Conservation (phyloP, 768 basidiomycete species). For the Coprinellus micaceus region DNA sequence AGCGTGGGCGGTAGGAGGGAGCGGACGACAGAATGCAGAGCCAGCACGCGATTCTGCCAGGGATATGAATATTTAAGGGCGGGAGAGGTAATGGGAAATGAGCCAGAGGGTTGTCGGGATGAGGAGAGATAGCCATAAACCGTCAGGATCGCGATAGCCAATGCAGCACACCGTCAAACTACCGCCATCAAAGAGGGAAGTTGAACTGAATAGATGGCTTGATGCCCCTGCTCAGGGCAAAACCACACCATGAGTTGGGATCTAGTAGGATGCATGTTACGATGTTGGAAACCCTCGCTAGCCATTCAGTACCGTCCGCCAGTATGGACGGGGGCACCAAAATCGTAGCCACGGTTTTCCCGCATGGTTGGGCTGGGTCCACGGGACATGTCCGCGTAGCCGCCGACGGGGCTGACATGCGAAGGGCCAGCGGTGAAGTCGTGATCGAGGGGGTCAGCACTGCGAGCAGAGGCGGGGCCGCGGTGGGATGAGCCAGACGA, state of each 20-base stretch:
- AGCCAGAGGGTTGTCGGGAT: too few species aligned
- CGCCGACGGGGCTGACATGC: slow-evolving; percentile 63
- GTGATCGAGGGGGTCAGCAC: slow-evolving; percentile 52
- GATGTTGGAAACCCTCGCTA: not conserved
- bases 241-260: not conserved
- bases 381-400: slow-evolving; percentile 79
- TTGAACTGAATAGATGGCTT: too few species aligned
- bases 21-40: not conserved
- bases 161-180: not conserved
- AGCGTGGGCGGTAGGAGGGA: not conserved
- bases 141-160: not conserved
- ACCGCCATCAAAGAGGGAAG: too few species aligned
- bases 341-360: slow-evolving; percentile 4
- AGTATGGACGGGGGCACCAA: not conserved
- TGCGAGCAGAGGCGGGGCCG: slow-evolving; percentile 19
- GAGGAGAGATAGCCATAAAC: not conserved
- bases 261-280: not conserved
- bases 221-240: too few species aligned
- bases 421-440: slow-evolving; percentile 69
- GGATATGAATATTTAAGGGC: not conserved
- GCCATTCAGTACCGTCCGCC: not conserved
- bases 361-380: slow-evolving; percentile 68
- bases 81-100: too few species aligned
- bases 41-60: not conserved
- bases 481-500: slow-evolving; percentile 69